Evolutionary conservation across 805 yeast species (phyloP), one percentile per base, ranked within the genome.

Genomic region (Candida hungchunana): DNA sequence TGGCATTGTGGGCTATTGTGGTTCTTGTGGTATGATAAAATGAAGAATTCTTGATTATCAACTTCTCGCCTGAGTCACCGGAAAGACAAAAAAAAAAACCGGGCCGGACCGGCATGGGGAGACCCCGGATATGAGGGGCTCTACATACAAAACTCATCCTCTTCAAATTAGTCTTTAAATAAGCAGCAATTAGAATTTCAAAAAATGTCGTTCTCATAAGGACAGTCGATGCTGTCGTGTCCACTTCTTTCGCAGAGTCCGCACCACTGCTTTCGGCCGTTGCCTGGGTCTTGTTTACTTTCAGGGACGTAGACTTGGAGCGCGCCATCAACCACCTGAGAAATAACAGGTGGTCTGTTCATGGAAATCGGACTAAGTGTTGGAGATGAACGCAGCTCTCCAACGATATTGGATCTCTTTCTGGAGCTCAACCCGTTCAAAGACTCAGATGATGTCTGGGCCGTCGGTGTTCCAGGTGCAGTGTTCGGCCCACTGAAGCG

Each of bases 191-290:
- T n/a, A n/a, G n/a, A n/a, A n/a, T n/a, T 23, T 30, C 29, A 53
- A 28, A 53, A 53, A 14, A 53, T 39, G 26, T 52, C 57, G 21
- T 49, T 54, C 24, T 52, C 94, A 55, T 75, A 87, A 0, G 96
- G 96, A 60, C 98, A 90, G 37, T 87, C 87, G 20, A 79, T 67
- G 45, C 93, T 82, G 31, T 78, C 80, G 55, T 90, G 98, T 1
- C 97, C 98, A 29, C 76, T 79, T 36, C 86, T 66, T 57, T 90
- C 97, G 62, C 98, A 90, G 35, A 87, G 66, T 0, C 95, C 96
- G 63, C 98, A 90, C 95, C 96, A 90, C 43, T 75, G 69, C 18
- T 64, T 64, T 29, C 89, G 69, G 2, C 96, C 96, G 2, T 76
- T 77, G 0, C 88, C 68, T 1, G 89, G 82, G 55, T 86, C 93